Evolutionary conservation across 805 yeast species (phyloP), one percentile per base, ranked within the genome.

Genomic region (Wickerhamiella domercqiae): DNA sequence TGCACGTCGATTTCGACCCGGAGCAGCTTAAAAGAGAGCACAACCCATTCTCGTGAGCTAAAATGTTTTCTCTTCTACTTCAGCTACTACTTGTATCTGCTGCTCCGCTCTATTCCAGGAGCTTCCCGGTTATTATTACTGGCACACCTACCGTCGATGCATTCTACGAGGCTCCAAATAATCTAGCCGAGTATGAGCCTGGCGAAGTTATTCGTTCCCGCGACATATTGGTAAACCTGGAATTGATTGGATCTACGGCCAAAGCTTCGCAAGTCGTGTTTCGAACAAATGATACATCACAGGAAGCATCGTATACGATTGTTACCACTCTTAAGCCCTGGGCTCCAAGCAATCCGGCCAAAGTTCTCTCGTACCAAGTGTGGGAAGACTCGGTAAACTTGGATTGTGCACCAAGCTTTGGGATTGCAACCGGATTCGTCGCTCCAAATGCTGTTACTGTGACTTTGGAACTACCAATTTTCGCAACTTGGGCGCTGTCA

Each of bases 361-460:
- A 42, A 19, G 32, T 50, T n/a, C 29, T 50, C 17, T 47, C 53
- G 3, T 50, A 42, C 36, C 51, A 50, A 34, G 28, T 42, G 17
- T 45, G 46, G 34, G 54, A 51, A 37, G 53, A 49, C 24, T 32
- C 54, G 3, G 41, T 39, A 16, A 33, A 37, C 26, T 31, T 47
- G 25, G 33, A 44, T 31, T 51, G 54, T 40, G 47, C 52, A 13
- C 53, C 53, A n/a, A 47, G 51, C n/a, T 49, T 45, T 35, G 17
- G 43, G 14, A 7, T 48, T 16, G 43, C 39, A 25, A 36, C 19
- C n/a, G 43, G 44, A 3, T 15, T 40, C 16, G 22, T 20, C n/a
- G 24, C 40, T n/a, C 43, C 43, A 14, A 38, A 39, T 15, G 32
- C 29, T 7, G 15, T 19, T 9, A 35, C 31, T 13, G 44, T 26